Conservation (phyloP, 1,139 yeast genomes). For the Geotrichum klebahnii region DNA sequence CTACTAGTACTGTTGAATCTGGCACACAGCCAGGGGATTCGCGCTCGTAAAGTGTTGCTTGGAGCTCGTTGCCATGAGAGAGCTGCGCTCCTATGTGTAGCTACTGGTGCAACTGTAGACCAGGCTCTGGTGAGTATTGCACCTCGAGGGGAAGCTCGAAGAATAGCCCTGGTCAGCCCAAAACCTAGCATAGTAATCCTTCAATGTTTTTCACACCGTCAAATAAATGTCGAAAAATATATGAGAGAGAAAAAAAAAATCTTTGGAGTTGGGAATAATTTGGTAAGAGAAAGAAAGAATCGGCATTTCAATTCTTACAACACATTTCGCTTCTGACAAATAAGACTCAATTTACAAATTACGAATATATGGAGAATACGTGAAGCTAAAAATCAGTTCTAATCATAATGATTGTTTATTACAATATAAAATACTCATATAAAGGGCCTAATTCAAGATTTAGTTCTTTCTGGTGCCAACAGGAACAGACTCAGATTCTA, state of each 20-base stretch:
- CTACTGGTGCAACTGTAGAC: background rate
- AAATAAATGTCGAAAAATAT: background rate
- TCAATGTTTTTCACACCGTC: background rate
- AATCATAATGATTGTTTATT: conserved; percentile 6
- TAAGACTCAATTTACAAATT: too few species aligned
- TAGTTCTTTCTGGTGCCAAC: conserved; percentile 26
- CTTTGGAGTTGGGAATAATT: too few species aligned
- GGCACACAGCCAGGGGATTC: background rate
- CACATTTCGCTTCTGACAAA: too few species aligned
- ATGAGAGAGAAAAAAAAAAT: background rate
- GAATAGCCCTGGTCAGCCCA: conserved; percentile 4
- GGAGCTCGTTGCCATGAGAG: background rate
- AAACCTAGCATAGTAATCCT: conserved; percentile 1
- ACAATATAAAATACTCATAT: conserved; percentile 7
- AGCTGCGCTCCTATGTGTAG: background rate
- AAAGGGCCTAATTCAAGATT: background rate
- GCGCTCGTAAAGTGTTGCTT: background rate
- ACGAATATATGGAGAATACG: too few species aligned
- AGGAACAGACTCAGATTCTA: conserved; percentile 28
- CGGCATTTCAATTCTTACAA: too few species aligned
- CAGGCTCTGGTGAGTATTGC: background rate
- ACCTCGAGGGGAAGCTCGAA: conserved; percentile 8
- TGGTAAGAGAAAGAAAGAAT: too few species aligned
- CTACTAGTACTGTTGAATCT: conserved; percentile 7
- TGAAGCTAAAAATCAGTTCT: background rate